Conservation (phyloP, 2,329 filamentous ascomycete genomes). For the Macrophomina tecta region DNA sequence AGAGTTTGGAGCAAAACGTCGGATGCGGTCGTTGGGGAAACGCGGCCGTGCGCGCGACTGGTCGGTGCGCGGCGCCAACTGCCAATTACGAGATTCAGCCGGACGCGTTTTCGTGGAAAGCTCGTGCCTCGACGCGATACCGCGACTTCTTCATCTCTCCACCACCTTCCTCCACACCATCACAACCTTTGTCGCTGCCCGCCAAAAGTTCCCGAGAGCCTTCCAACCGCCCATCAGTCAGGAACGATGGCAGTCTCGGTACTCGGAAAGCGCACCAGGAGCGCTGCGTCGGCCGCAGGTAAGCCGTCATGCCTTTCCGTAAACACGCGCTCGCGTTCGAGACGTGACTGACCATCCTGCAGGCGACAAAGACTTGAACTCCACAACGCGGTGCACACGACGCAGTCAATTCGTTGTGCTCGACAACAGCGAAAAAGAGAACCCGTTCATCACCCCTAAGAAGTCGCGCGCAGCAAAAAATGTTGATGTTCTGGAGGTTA, state of each 20-base stretch:
- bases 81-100: slow-evolving; percentile 3
- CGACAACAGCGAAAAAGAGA: slow-evolving; percentile 72
- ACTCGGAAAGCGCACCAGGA: slow-evolving; percentile 48
- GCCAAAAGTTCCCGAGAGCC: not conserved
- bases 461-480: slow-evolving; percentile 41
- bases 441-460: slow-evolving; percentile 57
- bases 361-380: slow-evolving; percentile 6
- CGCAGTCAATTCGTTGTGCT: slow-evolving; percentile 52
- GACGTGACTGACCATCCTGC: slow-evolving; percentile 27
- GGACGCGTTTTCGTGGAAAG: slow-evolving; percentile 10
- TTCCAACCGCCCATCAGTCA: not conserved
- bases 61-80: slow-evolving; percentile 1
- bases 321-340: slow-evolving; percentile 35
- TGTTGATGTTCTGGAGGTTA: slow-evolving; percentile 48
- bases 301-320: slow-evolving; percentile 32
- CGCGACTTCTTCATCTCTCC: slow-evolving; percentile 23
- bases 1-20: no score
- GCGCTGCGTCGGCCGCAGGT: slow-evolving; percentile 34
- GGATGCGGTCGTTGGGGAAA: slow-evolving; percentile 10
- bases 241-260: slow-evolving; percentile 42
- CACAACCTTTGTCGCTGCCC: not conserved
- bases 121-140: slow-evolving; percentile 18
- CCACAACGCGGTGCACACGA: slow-evolving; percentile 43
- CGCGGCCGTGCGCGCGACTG: not conserved
- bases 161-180: slow-evolving; percentile 13